A percentile compares a stretch with the other conserved stretches of the same genome.
Evolutionary conservation across 352 stramenopile genomes (phyloP).

Genomic region (Pythium brachiatum): DNA sequence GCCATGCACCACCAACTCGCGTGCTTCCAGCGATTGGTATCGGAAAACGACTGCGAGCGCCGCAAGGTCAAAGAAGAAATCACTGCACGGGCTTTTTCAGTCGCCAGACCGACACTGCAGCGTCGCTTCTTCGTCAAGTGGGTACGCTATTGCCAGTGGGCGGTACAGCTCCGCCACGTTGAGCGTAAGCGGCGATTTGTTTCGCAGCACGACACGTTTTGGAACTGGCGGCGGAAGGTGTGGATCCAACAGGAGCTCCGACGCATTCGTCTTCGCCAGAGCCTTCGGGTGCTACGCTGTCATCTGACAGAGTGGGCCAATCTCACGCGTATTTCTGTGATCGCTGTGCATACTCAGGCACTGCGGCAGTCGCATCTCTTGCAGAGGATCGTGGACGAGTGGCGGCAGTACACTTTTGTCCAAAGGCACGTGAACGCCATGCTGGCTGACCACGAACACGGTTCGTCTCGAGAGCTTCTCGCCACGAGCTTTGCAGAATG

Average conservation of each 20-base stretch:
- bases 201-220: constrained; percentile 60
- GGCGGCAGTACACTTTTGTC: constrained; percentile 28
- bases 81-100: constrained; percentile 29
- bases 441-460: not conserved
- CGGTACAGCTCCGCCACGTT: constrained; percentile 45
- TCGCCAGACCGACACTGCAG: constrained; percentile 53
- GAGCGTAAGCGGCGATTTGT: constrained; percentile 45
- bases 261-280: constrained; percentile 24
- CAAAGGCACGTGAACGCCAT: constrained; percentile 22
- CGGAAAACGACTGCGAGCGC: constrained; percentile 40
- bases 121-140: constrained; percentile 59
- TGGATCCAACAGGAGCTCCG: constrained; percentile 51
- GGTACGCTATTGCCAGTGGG: constrained; percentile 54
- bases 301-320: constrained; percentile 63
- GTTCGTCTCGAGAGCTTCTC: not conserved
- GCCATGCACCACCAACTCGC: constrained; percentile 43
- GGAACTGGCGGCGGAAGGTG: constrained; percentile 49
- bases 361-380: constrained; percentile 31
- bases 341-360: constrained; percentile 33
- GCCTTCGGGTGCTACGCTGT: constrained; percentile 22
- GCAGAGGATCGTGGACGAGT: constrained; percentile 32
- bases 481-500: constrained; percentile 4
- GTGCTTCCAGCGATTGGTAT: constrained; percentile 39
- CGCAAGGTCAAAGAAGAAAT: constrained; percentile 61
- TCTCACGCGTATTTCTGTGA: constrained; percentile 48